Conservation (phyloP, 257 asterid genomes). For the Solanum boliviense region DNA sequence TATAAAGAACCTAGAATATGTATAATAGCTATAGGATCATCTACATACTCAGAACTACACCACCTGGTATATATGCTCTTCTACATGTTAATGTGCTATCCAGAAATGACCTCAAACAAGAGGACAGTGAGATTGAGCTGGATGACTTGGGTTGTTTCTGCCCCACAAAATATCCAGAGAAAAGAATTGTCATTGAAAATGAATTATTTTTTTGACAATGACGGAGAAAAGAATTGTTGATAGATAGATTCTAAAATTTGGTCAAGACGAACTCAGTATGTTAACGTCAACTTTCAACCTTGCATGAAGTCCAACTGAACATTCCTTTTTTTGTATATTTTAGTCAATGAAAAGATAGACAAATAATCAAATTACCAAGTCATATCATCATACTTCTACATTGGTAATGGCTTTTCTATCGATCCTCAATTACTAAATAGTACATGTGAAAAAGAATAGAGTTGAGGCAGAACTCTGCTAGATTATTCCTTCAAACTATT, state of each 20-base stretch:
- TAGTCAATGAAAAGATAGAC: not conserved
- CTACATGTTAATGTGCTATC: not conserved
- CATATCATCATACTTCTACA: not conserved
- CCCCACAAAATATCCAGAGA: not conserved
- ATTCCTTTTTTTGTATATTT: not conserved
- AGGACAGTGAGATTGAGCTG: not conserved
- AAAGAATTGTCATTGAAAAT: not conserved
- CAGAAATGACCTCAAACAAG: not conserved
- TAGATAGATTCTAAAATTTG: not conserved
- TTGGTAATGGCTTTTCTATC: not conserved
- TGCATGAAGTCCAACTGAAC: not conserved
- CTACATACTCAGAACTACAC: not conserved
- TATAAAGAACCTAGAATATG: not conserved
- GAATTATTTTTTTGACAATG: not conserved
- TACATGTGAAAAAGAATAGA: not conserved
- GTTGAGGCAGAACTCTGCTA: not conserved
- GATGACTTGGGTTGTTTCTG: not conserved
- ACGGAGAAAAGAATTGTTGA: not conserved
- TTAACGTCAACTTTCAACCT: not conserved
- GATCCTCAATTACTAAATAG: not conserved
- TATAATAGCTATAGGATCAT: not conserved
- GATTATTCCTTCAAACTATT: not conserved
- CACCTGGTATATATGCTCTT: not conserved
- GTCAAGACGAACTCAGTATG: not conserved
- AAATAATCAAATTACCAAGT: not conserved